These are phyloP conservation scores for Ceratobasidium sp. DNA, from an alignment of 1,284 basidiomycete species.

Conservation along the genomic window DNA sequence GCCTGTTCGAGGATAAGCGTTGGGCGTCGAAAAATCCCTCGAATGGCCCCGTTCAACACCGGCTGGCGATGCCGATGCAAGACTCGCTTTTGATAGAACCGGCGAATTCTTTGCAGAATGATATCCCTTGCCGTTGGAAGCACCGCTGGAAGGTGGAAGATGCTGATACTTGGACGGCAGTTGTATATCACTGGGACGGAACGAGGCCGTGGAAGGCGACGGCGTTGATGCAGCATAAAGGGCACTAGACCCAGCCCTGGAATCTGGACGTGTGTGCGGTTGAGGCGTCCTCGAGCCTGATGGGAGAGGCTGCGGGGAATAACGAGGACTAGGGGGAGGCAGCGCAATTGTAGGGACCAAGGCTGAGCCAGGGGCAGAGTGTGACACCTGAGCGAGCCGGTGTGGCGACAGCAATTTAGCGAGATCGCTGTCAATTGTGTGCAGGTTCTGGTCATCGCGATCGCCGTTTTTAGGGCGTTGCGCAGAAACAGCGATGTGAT, in stretches of 20 bases:
- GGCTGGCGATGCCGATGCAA: background rate
- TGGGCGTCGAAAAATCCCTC: background rate
- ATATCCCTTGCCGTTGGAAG: background rate
- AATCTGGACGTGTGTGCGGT: background rate
- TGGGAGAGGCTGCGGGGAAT: background rate
- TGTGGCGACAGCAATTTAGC: slow-evolving; percentile 2
- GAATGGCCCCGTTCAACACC: background rate
- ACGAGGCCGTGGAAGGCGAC: slow-evolving; percentile 3
- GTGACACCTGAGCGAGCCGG: background rate
- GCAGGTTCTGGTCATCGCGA: background rate
- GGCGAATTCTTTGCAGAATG: slow-evolving; percentile 11
- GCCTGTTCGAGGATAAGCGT: background rate
- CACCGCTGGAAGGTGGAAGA: background rate
- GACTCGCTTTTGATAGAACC: background rate
- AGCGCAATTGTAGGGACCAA: background rate
- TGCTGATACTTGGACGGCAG: background rate
- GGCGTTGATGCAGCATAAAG: background rate
- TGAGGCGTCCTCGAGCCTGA: slow-evolving; percentile 2
- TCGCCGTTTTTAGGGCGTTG: background rate
- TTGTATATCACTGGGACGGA: slow-evolving; percentile 6
- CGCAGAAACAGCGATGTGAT: background rate
- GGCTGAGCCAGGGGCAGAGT: background rate
- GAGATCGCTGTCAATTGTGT: background rate
- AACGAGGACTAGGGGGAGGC: background rate
- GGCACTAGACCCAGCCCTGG: background rate